Percentiles rank a stretch among this genome's conserved stretches.
Conservation (phyloP, 2,329 filamentous ascomycete genomes). For the Phyllosticta capitalensis region DNA sequence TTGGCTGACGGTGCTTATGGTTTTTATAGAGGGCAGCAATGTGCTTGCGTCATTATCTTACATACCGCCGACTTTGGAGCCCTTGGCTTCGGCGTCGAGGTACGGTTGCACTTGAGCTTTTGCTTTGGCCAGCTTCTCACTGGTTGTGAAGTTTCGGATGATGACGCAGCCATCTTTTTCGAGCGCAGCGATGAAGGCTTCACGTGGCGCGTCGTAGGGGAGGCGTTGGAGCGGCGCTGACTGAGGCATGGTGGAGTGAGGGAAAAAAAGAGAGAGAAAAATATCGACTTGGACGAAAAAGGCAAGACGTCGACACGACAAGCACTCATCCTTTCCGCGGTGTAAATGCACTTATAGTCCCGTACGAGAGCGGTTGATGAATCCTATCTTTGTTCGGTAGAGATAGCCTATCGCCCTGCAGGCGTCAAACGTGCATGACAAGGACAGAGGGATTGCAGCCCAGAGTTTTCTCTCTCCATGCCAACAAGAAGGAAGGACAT, state of each 20-base stretch:
- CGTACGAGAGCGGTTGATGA: background rate
- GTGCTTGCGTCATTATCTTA: background rate
- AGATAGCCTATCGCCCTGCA: background rate
- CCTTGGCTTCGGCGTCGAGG: conserved; percentile 18
- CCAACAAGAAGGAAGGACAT: background rate
- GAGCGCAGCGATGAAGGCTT: conserved; percentile 23
- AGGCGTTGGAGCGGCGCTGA: conserved; percentile 11
- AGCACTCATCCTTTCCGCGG: background rate
- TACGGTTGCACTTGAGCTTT: conserved; percentile 21
- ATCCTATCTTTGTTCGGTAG: background rate
- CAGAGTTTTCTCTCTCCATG: background rate
- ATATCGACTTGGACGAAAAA: too few species aligned
- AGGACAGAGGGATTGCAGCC: background rate
- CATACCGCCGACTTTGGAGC: conserved; percentile 18
- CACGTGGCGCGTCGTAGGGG: conserved; percentile 11
- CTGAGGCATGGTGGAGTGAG: background rate
- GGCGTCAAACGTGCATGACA: background rate
- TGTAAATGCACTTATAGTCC: background rate
- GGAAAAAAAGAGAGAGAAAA: background rate
- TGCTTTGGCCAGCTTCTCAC: conserved; percentile 19
- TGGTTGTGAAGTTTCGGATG: conserved; percentile 23
- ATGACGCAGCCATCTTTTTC: conserved; percentile 28
- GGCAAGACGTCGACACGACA: background rate
- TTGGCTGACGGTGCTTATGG: conserved; percentile 3
- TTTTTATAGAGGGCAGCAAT: background rate